Percentiles rank a stretch among this genome's conserved stretches.
These are phyloP conservation scores for Luvunga scandens DNA, from an alignment of 345 rosid genomes.

Conservation along the genomic window DNA sequence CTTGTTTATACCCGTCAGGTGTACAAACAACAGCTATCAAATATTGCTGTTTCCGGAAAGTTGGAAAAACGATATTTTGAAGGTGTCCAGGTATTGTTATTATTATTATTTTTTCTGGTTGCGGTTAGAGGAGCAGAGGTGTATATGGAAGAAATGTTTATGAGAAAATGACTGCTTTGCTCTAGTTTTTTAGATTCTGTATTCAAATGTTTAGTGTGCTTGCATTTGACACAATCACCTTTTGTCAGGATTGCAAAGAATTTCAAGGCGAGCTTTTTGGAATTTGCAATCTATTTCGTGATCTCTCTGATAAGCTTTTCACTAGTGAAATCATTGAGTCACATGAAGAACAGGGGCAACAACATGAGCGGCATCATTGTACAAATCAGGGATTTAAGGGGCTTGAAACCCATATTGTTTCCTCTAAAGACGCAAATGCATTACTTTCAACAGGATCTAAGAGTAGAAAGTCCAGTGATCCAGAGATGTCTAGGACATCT, in stretches of 20 bases:
- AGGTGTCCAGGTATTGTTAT: constrained; percentile 75
- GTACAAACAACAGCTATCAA: constrained; percentile 93
- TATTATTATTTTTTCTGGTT: neutral
- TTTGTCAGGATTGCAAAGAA: constrained; percentile 81
- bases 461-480: constrained; percentile 6
- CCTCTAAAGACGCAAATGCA: constrained; percentile 15
- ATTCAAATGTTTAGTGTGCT: neutral
- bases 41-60: constrained; percentile 94
- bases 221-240: neutral
- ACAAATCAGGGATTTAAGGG: constrained; percentile 28
- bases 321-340: constrained; percentile 76
- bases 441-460: constrained; percentile 13
- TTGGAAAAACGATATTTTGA: constrained; percentile 91
- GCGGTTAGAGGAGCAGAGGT: neutral
- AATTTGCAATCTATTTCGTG: constrained; percentile 83
- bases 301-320: constrained; percentile 85
- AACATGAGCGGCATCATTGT: constrained; percentile 8
- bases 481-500: constrained; percentile 14
- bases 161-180: neutral
- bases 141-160: neutral
- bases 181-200: constrained; percentile 1
- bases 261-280: constrained; percentile 80
- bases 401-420: constrained; percentile 18
- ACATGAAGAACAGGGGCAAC: constrained; percentile 39
- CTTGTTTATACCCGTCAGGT: constrained; percentile 86